A percentile compares a stretch with the other conserved stretches of the same genome.
Conservation (phyloP, 495 filamentous ascomycete species). For the Amniculicola lignicola region DNA sequence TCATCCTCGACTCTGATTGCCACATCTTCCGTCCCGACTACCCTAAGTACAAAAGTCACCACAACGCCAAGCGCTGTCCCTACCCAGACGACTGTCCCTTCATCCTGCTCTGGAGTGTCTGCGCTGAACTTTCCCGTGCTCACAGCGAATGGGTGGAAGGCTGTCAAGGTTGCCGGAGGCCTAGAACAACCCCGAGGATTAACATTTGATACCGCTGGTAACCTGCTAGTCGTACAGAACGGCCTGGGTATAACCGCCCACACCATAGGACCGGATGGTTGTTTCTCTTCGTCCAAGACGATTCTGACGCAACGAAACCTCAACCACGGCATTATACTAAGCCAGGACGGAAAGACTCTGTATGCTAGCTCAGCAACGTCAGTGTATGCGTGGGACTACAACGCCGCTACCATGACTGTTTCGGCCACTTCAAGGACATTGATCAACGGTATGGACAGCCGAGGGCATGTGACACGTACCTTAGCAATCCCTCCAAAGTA, state of each 20-base stretch:
- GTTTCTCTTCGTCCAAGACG: slow-evolving; percentile 18
- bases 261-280: slow-evolving; percentile 23
- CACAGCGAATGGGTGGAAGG: slow-evolving; percentile 24
- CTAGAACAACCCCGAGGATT: slow-evolving; percentile 21
- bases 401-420: slow-evolving; percentile 16
- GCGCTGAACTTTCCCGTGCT: slow-evolving; percentile 1
- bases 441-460: slow-evolving; percentile 22
- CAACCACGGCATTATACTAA: slow-evolving; percentile 31
- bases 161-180: slow-evolving; percentile 23
- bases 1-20: background rate
- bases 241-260: slow-evolving; percentile 25
- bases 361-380: slow-evolving; percentile 27
- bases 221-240: slow-evolving; percentile 27
- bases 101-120: slow-evolving; percentile 12
- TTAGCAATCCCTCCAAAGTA: slow-evolving; percentile 22
- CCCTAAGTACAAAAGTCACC: slow-evolving; percentile 15
- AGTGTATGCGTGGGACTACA: slow-evolving; percentile 22
- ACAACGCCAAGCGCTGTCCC: slow-evolving; percentile 14
- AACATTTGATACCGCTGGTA: slow-evolving; percentile 19
- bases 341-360: slow-evolving; percentile 28
- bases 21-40: background rate
- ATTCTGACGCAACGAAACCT: slow-evolving; percentile 18
- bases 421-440: background rate
- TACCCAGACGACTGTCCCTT: slow-evolving; percentile 3
- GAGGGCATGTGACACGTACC: slow-evolving; percentile 27